Evolutionary conservation across 2,329 filamentous ascomycete species (phyloP).

Genomic region (Trichoderma endophyticum): DNA sequence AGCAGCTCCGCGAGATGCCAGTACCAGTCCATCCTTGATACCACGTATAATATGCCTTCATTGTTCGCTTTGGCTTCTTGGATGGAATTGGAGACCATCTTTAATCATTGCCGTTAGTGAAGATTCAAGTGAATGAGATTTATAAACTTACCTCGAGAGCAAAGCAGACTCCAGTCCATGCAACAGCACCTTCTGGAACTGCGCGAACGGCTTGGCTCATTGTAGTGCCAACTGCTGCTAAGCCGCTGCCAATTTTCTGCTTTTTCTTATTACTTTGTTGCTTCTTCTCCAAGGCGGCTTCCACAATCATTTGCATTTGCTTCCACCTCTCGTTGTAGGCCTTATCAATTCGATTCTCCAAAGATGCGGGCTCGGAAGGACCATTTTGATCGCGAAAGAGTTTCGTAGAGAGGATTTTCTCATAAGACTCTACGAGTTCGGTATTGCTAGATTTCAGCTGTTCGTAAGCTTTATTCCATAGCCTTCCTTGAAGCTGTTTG

Average conservation of each 20-base stretch:
- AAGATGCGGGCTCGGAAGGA: not conserved
- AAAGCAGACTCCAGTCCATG: conserved; percentile 1
- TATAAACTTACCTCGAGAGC: not conserved
- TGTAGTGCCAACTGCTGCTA: not conserved
- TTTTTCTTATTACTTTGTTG: not conserved
- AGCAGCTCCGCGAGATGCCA: not conserved
- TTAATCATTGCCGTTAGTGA: not conserved
- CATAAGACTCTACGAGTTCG: not conserved
- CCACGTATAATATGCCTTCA: not conserved
- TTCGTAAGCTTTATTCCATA: not conserved
- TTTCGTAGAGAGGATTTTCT: not conserved
- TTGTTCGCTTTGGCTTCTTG: not conserved
- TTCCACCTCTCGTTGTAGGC: not conserved
- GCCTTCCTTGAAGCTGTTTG: not conserved
- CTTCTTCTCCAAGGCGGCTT: not conserved
- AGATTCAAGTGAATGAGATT: not conserved
- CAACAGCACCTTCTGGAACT: not conserved
- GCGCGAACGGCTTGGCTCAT: conserved; percentile 17
- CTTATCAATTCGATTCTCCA: not conserved
- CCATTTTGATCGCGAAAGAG: not conserved
- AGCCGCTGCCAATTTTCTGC: not conserved
- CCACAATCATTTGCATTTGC: not conserved
- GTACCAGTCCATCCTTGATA: not conserved
- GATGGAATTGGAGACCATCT: not conserved
- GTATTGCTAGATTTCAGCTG: not conserved